Base-by-base conservation (phyloP, 768 basidiomycete species). In the Tulasnella sp. region DNA sequence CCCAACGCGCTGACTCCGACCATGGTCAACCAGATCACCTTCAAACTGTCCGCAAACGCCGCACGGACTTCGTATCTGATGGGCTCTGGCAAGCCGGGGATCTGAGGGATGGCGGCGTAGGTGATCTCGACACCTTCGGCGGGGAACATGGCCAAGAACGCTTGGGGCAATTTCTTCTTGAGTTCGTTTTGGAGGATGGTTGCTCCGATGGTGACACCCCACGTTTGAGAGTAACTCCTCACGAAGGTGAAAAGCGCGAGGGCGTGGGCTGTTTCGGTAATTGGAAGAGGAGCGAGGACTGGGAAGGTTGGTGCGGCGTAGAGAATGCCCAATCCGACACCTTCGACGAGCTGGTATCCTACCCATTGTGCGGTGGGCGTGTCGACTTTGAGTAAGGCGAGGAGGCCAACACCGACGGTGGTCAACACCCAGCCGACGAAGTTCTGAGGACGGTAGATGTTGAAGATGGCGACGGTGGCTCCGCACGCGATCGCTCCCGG, bases 131-230 rank as follows among this genome's bases (percentile, higher is more conserved):
- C 79, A 81, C 83, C 11, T 81, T 80, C 20, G 90, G 85, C 73
- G 15, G 26, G 61, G 61, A 67, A 67, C 61, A 26, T 29, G 61
- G 26, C 61, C 61, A 83, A 35, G 73, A 89, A 87, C 1, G 81
- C 83, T 5, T 78, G 55, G 0, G 90, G 88, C 0, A 91, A 85
- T 0, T 80, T 81, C 42, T 81, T 83, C 11, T 81, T 80, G 20
- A 91, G 85, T 71, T 86, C 79, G 82, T 89, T 91, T 80, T 89
- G 87, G 9, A 91, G 84, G 70, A 90, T 85, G 0, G 87, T 85
- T 13, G 84, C 84, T 1, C 87, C 86, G 78, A 91, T 85, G 0
- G 87, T 84, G 79, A 90, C 46, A 37, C 70, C 77, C 69, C 69
- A 77, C 0, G 77, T 77, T 44, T 77, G 51, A 13, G 76, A 78